A percentile compares a stretch with the other conserved stretches of the same genome.
These are phyloP conservation scores for Phytopythium montanum DNA, from an alignment of 352 stramenopile species.

Conservation along the genomic window DNA sequence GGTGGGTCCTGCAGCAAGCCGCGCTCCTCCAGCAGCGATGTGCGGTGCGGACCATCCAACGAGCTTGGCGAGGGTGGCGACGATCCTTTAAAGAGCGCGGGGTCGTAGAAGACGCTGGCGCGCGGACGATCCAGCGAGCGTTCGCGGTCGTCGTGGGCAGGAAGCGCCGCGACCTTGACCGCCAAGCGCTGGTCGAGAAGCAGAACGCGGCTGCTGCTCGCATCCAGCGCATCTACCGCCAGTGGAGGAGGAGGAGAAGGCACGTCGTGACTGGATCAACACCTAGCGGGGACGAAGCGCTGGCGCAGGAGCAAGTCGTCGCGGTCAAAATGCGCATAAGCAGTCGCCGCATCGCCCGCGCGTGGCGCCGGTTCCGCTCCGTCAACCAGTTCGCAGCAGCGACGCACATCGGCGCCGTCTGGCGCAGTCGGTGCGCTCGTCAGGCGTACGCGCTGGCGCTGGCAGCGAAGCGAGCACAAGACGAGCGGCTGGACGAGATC, in stretches of 20 bases:
- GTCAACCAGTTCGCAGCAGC: constrained; percentile 1
- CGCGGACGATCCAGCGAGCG: background rate
- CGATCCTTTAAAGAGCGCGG: background rate
- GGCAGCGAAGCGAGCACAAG: constrained; percentile 15
- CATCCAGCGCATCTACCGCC: background rate
- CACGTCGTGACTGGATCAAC: background rate
- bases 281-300: background rate
- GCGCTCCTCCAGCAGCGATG: background rate
- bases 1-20: background rate
- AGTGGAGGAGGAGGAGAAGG: background rate
- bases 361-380: constrained; percentile 3
- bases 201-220: background rate
- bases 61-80: background rate
- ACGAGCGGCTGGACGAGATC: constrained; percentile 20
- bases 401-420: constrained; percentile 11
- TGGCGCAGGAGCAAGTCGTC: background rate
- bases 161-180: background rate
- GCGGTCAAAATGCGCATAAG: background rate
- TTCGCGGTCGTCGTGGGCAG: background rate
- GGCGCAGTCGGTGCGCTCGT: constrained; percentile 19
- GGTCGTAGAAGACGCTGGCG: background rate
- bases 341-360: background rate
- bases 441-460: constrained; percentile 15
- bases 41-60: constrained; percentile 13
- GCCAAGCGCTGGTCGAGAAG: background rate